A percentile compares a stretch with the other conserved stretches of the same genome.
These are phyloP conservation scores for Sugiyamaella lignohabitans DNA, from an alignment of 805 yeast genomes.

Conservation along the genomic window DNA sequence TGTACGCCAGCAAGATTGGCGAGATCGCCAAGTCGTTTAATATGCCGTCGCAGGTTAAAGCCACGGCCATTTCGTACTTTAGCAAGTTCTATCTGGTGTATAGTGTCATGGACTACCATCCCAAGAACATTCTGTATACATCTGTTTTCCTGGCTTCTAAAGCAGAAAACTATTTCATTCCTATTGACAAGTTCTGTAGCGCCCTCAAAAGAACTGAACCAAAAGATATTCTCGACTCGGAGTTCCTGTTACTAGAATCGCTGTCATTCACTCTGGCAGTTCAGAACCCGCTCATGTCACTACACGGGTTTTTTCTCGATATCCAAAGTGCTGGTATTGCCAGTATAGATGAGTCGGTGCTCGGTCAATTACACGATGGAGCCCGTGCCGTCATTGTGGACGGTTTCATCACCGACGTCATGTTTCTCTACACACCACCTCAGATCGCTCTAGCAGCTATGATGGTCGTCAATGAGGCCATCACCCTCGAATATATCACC, in stretches of 20 bases:
- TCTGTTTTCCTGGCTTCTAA: slow-evolving; percentile 89
- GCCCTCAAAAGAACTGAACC: slow-evolving; percentile 63
- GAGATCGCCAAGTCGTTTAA: slow-evolving; percentile 66
- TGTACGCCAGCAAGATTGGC: slow-evolving; percentile 64
- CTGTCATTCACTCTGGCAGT: slow-evolving; percentile 73
- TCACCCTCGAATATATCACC: slow-evolving; percentile 11
- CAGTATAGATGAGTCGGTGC: slow-evolving; percentile 41
- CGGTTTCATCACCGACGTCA: slow-evolving; percentile 68
- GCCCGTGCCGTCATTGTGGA: slow-evolving; percentile 62
- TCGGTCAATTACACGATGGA: slow-evolving; percentile 64
- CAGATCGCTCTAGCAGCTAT: slow-evolving; percentile 90
- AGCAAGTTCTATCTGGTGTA: slow-evolving; percentile 72
- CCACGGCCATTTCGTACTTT: slow-evolving; percentile 81
- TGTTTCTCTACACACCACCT: slow-evolving; percentile 82
- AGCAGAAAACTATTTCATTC: slow-evolving; percentile 82
- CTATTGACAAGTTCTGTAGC: slow-evolving; percentile 71
- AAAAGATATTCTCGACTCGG: slow-evolving; percentile 62
- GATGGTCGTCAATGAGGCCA: slow-evolving; percentile 51
- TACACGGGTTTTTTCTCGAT: slow-evolving; percentile 94
- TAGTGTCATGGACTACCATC: slow-evolving; percentile 83
- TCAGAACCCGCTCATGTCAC: slow-evolving; percentile 82
- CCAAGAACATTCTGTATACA: slow-evolving; percentile 70
- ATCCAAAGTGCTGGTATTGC: slow-evolving; percentile 49
- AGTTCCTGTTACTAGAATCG: slow-evolving; percentile 67
- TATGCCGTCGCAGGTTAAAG: slow-evolving; percentile 80